Evolutionary conservation across 179 eudicot species (phyloP).

Genomic region (Drosera spatulata): DNA sequence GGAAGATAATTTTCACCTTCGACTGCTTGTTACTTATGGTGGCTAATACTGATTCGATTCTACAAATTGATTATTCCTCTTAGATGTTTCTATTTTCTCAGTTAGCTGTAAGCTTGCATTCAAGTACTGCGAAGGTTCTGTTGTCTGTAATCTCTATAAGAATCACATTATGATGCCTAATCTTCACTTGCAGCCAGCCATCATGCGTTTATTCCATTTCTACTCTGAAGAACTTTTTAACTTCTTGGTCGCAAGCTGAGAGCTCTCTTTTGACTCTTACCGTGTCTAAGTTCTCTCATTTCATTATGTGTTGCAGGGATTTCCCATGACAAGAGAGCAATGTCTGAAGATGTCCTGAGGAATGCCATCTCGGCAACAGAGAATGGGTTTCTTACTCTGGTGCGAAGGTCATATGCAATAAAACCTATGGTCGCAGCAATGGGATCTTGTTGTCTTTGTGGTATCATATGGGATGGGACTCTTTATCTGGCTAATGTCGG

Average conservation of each 20-base stretch:
- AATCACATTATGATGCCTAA: too few species aligned
- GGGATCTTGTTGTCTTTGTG: conserved; percentile 73
- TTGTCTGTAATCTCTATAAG: too few species aligned
- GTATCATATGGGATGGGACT: conserved; percentile 44
- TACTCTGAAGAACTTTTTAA: neutral
- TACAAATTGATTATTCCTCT: too few species aligned
- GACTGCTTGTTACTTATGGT: too few species aligned
- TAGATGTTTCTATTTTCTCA: too few species aligned
- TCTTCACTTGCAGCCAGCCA: too few species aligned
- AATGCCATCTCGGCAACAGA: conserved; percentile 68
- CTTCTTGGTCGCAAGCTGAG: neutral
- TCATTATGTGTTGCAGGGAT: conserved; percentile 22
- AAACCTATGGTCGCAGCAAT: conserved; percentile 49
- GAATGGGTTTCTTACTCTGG: conserved; percentile 47
- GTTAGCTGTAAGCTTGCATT: too few species aligned
- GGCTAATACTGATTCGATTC: too few species aligned
- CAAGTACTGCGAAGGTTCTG: too few species aligned
- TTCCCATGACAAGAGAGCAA: conserved; percentile 47
- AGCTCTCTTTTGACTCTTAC: neutral
- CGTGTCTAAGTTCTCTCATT: neutral
- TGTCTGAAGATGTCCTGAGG: conserved; percentile 58
- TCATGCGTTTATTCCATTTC: neutral
- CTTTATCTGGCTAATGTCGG: conserved; percentile 71
- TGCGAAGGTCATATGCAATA: conserved; percentile 28
- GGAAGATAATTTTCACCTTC: too few species aligned